Evolutionary conservation across 2,329 filamentous ascomycete genomes (phyloP).

Genomic region (Diaporthe ampelina): DNA sequence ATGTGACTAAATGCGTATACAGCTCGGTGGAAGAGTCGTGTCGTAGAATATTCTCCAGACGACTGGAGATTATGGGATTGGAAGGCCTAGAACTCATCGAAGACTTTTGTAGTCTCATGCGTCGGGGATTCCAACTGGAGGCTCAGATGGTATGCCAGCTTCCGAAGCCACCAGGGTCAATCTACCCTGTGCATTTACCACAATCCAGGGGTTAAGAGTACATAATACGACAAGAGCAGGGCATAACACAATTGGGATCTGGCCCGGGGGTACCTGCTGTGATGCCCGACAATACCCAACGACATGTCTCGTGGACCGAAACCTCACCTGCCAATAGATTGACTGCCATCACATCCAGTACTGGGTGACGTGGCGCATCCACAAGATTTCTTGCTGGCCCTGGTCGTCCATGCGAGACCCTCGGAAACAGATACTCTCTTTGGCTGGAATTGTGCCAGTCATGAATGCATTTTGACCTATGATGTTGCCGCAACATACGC

Average conservation of each 20-base stretch:
- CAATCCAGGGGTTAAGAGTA: background rate
- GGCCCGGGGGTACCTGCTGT: conserved; percentile 14
- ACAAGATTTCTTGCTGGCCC: background rate
- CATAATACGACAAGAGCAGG: background rate
- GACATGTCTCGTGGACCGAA: conserved; percentile 18
- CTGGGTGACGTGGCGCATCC: conserved; percentile 11
- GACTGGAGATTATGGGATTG: background rate
- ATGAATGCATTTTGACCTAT: too few relatives aligned
- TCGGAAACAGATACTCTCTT: background rate
- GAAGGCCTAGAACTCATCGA: background rate
- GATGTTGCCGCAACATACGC: background rate
- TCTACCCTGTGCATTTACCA: background rate
- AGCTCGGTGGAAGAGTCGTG: background rate
- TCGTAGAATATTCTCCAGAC: background rate
- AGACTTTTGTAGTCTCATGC: background rate
- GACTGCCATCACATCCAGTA: background rate
- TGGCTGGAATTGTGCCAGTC: background rate
- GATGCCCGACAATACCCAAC: conserved; percentile 6
- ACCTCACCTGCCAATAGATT: conserved; percentile 18
- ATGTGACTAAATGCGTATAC: background rate
- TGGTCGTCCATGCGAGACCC: too few relatives aligned
- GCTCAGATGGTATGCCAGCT: conserved; percentile 17
- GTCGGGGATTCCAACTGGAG: background rate
- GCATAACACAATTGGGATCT: background rate
- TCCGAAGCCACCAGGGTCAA: background rate